Conservation (phyloP, 352 stramenopile genomes). For the Globisporangium spiculum region DNA sequence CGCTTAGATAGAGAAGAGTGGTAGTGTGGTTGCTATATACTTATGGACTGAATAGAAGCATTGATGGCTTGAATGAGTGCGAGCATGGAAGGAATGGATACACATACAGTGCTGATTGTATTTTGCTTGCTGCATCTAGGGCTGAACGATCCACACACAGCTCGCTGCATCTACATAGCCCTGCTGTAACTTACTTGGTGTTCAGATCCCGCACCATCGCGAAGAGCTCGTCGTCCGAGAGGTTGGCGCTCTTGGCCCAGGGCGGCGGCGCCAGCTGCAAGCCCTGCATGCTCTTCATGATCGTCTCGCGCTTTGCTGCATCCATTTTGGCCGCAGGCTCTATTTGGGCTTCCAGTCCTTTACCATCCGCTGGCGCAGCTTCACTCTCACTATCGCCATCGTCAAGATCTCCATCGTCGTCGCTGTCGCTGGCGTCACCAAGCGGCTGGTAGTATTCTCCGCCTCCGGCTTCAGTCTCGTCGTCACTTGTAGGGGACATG, state of each 20-base stretch:
- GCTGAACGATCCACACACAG: neutral
- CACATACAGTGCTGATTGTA: neutral
- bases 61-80: neutral
- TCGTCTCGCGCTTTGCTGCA: constrained; percentile 28
- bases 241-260: constrained; percentile 33
- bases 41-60: neutral
- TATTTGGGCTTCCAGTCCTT: neutral
- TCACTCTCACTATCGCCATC: constrained; percentile 2
- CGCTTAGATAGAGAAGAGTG: too few species aligned
- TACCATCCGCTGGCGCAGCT: neutral
- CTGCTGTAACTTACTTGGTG: neutral
- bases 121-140: neutral
- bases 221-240: constrained; percentile 59
- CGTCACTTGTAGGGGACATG: constrained; percentile 14
- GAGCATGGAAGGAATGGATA: neutral
- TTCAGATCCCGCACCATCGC: constrained; percentile 37
- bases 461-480: constrained; percentile 6
- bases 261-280: constrained; percentile 43
- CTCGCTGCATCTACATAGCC: neutral
- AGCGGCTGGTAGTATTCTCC: constrained; percentile 15
- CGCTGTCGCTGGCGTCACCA: constrained; percentile 13
- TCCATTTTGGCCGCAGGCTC: constrained; percentile 15
- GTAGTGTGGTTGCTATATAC: too few species aligned
- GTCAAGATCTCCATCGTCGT: constrained; percentile 17
- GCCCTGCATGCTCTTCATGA: constrained; percentile 59